Conservation (phyloP, 441 rosid species). For the Adansonia madagascariensis region DNA sequence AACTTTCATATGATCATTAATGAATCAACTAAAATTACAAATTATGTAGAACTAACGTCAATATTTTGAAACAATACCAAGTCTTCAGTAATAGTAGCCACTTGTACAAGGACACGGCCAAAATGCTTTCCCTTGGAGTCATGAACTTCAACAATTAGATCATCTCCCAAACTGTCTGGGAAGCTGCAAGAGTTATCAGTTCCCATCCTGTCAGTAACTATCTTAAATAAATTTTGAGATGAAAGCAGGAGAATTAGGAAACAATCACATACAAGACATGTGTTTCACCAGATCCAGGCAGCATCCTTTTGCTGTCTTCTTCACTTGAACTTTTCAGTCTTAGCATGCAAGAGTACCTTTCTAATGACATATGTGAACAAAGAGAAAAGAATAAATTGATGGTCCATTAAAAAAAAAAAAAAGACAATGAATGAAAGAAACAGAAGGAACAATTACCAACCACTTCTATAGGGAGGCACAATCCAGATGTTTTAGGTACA, state of each 20-base stretch:
- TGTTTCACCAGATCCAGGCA: slow-evolving; percentile 95
- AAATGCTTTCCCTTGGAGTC: slow-evolving; percentile 83
- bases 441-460: slow-evolving; percentile 7
- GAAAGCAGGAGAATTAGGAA: slow-evolving; percentile 25
- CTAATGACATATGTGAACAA: slow-evolving; percentile 45
- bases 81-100: slow-evolving; percentile 84
- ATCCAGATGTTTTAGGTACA: slow-evolving; percentile 5
- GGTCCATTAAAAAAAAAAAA: background rate
- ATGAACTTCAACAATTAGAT: slow-evolving; percentile 82
- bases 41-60: slow-evolving; percentile 21
- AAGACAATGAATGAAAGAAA: background rate
- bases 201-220: slow-evolving; percentile 27
- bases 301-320: slow-evolving; percentile 80
- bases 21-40: slow-evolving; percentile 25
- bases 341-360: slow-evolving; percentile 73
- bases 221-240: slow-evolving; percentile 22
- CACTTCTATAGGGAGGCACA: background rate
- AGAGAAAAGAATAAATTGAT: slow-evolving; percentile 19
- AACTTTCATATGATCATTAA: slow-evolving; percentile 40
- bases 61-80: slow-evolving; percentile 48
- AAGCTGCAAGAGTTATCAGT: slow-evolving; percentile 69
- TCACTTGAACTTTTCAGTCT: slow-evolving; percentile 84
- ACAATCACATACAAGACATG: slow-evolving; percentile 82
- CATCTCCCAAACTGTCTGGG: slow-evolving; percentile 95
- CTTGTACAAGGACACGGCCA: slow-evolving; percentile 95